phyloP scores from a whole-genome alignment of 2,329 filamentous ascomycete genomes.

The Pyrenophora seminiperda region DNA sequence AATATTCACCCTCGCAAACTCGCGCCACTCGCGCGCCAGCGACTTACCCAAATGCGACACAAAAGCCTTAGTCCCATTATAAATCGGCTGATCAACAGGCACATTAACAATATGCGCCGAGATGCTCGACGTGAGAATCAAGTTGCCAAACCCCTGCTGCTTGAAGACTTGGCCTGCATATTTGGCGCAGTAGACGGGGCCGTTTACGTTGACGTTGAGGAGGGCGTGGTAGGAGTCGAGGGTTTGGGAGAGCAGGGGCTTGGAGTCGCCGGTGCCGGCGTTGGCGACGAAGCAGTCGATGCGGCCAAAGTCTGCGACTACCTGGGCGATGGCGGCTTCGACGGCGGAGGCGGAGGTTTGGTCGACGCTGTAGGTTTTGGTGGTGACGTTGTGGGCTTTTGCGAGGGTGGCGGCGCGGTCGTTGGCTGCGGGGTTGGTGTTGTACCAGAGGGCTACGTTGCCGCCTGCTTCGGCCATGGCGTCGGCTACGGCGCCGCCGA shows the following conservation, averaged over 20 bases:
- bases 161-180: constrained; percentile 51
- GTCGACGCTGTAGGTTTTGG: constrained; percentile 68
- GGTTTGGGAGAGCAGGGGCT: constrained; percentile 60
- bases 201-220: constrained; percentile 73
- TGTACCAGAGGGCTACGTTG: constrained; percentile 55
- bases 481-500: constrained; percentile 54
- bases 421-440: constrained; percentile 58
- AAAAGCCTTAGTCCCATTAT: constrained; percentile 61
- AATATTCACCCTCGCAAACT: constrained; percentile 68
- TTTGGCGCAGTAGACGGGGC: constrained; percentile 52
- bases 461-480: constrained; percentile 50
- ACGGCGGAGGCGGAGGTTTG: constrained; percentile 58
- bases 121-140: constrained; percentile 71
- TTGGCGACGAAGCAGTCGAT: constrained; percentile 70
- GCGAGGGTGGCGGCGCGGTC: constrained; percentile 64
- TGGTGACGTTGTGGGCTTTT: constrained; percentile 63
- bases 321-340: constrained; percentile 63
- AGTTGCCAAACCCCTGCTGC: constrained; percentile 57
- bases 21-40: constrained; percentile 69
- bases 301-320: constrained; percentile 70
- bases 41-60: constrained; percentile 66
- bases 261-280: constrained; percentile 64
- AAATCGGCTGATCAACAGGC: constrained; percentile 64
- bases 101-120: constrained; percentile 81
- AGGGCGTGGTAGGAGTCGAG: constrained; percentile 69